phyloP scores from a whole-genome alignment of 2,329 filamentous ascomycete genomes.

The Verticillium longisporum region DNA sequence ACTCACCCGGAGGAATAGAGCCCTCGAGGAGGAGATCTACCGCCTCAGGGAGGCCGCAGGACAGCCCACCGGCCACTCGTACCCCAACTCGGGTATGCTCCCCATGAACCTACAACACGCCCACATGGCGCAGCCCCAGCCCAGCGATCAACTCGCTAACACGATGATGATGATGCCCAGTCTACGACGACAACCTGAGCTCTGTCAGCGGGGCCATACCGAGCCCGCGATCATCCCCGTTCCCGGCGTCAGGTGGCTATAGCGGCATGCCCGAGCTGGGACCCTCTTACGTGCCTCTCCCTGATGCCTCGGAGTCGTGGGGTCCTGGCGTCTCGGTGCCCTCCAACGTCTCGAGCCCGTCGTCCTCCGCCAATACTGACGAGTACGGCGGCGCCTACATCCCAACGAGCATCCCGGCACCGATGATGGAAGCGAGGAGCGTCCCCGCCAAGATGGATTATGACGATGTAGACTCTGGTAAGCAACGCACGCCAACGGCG shows the following conservation, averaged over 20 bases:
- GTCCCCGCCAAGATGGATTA: conserved; percentile 31
- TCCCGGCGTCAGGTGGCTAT: conserved; percentile 34
- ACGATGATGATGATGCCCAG: conserved; percentile 14
- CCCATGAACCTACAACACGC: neutral
- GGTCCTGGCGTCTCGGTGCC: conserved; percentile 34
- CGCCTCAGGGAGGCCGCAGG: conserved; percentile 38
- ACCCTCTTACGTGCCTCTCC: conserved; percentile 29
- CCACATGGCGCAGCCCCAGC: neutral
- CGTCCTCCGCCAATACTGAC: conserved; percentile 39
- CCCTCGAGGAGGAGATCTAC: conserved; percentile 45
- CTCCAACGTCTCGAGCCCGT: conserved; percentile 45
- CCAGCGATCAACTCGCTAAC: neutral
- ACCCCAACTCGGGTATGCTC: conserved; percentile 10
- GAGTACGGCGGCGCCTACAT: conserved; percentile 41
- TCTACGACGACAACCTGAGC: conserved; percentile 34
- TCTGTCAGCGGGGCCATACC: conserved; percentile 30
- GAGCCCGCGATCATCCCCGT: conserved; percentile 37
- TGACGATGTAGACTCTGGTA: conserved; percentile 22
- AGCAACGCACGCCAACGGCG: conserved; percentile 4
- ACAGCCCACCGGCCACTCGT: conserved; percentile 32
- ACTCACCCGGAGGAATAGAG: conserved; percentile 43
- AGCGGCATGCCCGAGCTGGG: conserved; percentile 33
- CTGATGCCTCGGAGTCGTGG: conserved; percentile 40
- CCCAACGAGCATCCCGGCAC: conserved; percentile 39
- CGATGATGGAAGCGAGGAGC: conserved; percentile 30